These are phyloP conservation scores for Xylariales sp. DNA, from an alignment of 2,329 filamentous ascomycete genomes.

Conservation along the genomic window DNA sequence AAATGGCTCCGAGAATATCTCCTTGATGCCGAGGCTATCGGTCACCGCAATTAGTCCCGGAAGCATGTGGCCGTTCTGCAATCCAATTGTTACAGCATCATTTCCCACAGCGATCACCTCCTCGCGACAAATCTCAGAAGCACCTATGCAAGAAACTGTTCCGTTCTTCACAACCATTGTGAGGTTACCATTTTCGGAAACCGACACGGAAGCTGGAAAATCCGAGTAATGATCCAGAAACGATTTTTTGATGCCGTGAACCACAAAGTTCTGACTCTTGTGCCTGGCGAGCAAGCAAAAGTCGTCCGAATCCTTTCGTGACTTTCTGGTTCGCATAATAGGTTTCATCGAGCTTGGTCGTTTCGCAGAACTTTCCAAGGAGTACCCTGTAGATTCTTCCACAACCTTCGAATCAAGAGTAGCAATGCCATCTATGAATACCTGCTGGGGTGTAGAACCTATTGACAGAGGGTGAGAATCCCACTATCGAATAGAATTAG, in stretches of 20 bases:
- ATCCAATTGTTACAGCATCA: slow-evolving; percentile 23
- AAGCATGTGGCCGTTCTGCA: slow-evolving; percentile 42
- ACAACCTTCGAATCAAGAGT: slow-evolving; percentile 5
- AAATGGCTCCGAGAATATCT: slow-evolving; percentile 38
- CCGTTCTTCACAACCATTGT: slow-evolving; percentile 36
- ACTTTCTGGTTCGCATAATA: slow-evolving; percentile 17
- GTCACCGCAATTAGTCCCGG: slow-evolving; percentile 47
- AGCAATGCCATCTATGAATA: slow-evolving; percentile 40
- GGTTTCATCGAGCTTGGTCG: slow-evolving; percentile 9
- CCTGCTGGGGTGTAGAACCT: slow-evolving; percentile 40
- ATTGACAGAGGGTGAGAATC: slow-evolving; percentile 40
- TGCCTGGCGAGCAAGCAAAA: slow-evolving; percentile 18
- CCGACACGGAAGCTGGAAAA: slow-evolving; percentile 1
- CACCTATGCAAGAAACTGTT: slow-evolving; percentile 32
- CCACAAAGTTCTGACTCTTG: slow-evolving; percentile 22
- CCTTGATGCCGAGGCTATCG: slow-evolving; percentile 41
- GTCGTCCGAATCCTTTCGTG: slow-evolving; percentile 15
- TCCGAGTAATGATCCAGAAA: slow-evolving; percentile 23
- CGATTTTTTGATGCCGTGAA: slow-evolving; percentile 31
- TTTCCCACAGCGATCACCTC: slow-evolving; percentile 17
- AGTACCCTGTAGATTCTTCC: slow-evolving; percentile 4
- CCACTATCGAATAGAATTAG: slow-evolving; percentile 24
- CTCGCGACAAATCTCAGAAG: slow-evolving; percentile 21
- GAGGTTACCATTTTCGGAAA: slow-evolving; percentile 14
- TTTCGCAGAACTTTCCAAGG: neutral